Evolutionary conservation across 495 filamentous ascomycete species (phyloP), one percentile per base, ranked within the genome.

Genomic region (Hypoxylon rickii): DNA sequence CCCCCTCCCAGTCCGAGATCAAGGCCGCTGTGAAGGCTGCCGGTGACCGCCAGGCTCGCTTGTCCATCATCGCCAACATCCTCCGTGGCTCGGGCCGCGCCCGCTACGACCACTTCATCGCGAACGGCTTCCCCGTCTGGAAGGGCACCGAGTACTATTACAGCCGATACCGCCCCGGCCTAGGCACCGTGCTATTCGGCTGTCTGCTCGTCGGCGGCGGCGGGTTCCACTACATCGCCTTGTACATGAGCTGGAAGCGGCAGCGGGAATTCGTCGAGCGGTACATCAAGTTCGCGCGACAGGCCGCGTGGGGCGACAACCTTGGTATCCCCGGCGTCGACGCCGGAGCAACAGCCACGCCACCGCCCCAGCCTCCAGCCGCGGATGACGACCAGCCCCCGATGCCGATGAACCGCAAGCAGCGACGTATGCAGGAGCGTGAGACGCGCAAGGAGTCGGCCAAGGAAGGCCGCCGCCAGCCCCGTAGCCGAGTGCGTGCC

Each of bases 71-170:
- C 31, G 83, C 86, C 55, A 87, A 89, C 58, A 87, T 99, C 63
- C 84, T 99, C 16, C 86, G 88, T 46, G 91, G 93, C 1, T 75
- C 84, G 1, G 75, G 76, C 16, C 83, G 95, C 34, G 90, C 89
- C 63, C 88, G 95, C 44, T 99, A 99, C 70, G 92, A 99, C 70
- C 85, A 96, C 70, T 99, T 99, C 76, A 76, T 99, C 46, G 80
- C 77, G 64, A 90, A 97, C 73, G 94, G 94, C 16, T 99, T 99
- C 73, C 94, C 94, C 8, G 85, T 82, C 41, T 98, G 95, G 94
- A 89, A 89, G 70, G 94, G 95, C 26, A 97, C 94, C 13, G 95
- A 92, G 45, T 99, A 97, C 79, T 97, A 97, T 79, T 99, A 97
- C 75, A 86, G 79, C 47, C 87, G 94, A 5, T 96, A 90, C 79